A percentile compares a stretch with the other conserved stretches of the same genome.
These are phyloP conservation scores for Sphagnum contortum DNA, from an alignment of 225 moss, liverwort and hornwort genomes.

Conservation along the genomic window DNA sequence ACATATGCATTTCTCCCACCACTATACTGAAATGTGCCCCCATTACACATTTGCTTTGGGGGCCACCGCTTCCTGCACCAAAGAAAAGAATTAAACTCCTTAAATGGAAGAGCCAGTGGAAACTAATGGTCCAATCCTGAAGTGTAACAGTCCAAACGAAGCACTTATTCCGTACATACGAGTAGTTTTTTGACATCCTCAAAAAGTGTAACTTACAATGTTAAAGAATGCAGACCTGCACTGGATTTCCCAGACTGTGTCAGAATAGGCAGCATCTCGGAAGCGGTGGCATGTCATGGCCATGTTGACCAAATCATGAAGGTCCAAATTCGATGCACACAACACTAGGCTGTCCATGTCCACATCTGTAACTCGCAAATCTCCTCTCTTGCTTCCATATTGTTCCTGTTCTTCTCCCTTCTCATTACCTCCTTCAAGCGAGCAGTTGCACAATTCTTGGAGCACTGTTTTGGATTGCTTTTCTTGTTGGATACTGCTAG, in stretches of 20 bases:
- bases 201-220: no score
- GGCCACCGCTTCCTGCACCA: slow-evolving; percentile 47
- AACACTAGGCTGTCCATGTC: slow-evolving; percentile 54
- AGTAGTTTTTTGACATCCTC: background rate
- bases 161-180: background rate
- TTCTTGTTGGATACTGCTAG: slow-evolving; percentile 13
- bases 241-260: slow-evolving; percentile 56
- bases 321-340: slow-evolving; percentile 44
- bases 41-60: slow-evolving; percentile 37
- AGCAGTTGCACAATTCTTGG: slow-evolving; percentile 1
- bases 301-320: slow-evolving; percentile 57
- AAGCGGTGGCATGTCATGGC: slow-evolving; percentile 54
- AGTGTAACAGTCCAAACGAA: no score
- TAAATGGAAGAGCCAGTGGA: no score
- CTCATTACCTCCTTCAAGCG: slow-evolving; percentile 3
- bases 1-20: slow-evolving; percentile 65
- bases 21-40: slow-evolving; percentile 36
- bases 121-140: no score
- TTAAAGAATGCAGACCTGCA: slow-evolving; percentile 31
- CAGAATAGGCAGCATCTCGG: slow-evolving; percentile 55
- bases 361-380: slow-evolving; percentile 31
- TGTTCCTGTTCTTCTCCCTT: slow-evolving; percentile 7
- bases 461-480: slow-evolving; percentile 2
- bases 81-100: no score
- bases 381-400: slow-evolving; percentile 5